A percentile compares a stretch with the other conserved stretches of the same genome.
These are phyloP conservation scores for Colletotrichum sp. DNA, from an alignment of 2,329 filamentous ascomycete species.

Conservation along the genomic window DNA sequence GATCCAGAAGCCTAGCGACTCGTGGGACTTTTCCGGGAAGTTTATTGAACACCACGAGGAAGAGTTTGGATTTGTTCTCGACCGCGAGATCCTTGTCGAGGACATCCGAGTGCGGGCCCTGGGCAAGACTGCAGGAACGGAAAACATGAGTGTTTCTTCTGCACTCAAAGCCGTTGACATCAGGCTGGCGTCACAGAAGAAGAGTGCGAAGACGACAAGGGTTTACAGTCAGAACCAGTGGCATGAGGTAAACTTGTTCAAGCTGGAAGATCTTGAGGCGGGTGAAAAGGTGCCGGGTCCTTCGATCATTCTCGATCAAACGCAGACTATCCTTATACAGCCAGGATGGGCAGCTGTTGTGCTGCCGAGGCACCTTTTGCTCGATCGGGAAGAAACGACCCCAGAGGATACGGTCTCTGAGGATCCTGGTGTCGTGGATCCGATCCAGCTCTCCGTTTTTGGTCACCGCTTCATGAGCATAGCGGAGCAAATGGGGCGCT, in stretches of 20 bases:
- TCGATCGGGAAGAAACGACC: not conserved
- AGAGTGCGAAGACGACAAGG: not conserved
- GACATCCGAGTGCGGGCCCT: constrained; percentile 19
- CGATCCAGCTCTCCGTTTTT: constrained; percentile 59
- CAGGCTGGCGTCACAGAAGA: rapidly evolving
- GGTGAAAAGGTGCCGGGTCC: not conserved
- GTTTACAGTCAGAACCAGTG: not conserved
- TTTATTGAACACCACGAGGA: constrained; percentile 12
- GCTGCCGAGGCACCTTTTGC: not conserved
- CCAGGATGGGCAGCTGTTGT: not conserved
- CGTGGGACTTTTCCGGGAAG: constrained; percentile 27
- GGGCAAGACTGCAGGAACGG: not conserved
- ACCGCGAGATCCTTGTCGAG: constrained; percentile 14
- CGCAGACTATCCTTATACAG: not conserved
- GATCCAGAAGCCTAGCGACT: constrained; percentile 3
- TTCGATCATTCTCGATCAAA: not conserved
- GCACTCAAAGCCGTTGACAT: not conserved
- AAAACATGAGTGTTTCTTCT: not conserved
- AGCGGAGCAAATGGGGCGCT: constrained; percentile 63
- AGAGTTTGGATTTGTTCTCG: constrained; percentile 20
- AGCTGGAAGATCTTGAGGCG: not conserved
- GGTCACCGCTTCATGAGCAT: constrained; percentile 64
- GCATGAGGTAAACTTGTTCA: not conserved
- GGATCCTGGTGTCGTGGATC: constrained; percentile 38
- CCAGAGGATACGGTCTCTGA: rapidly evolving